phyloP scores from a whole-genome alignment of 768 basidiomycete species.

The Amanita subjunquillea region DNA sequence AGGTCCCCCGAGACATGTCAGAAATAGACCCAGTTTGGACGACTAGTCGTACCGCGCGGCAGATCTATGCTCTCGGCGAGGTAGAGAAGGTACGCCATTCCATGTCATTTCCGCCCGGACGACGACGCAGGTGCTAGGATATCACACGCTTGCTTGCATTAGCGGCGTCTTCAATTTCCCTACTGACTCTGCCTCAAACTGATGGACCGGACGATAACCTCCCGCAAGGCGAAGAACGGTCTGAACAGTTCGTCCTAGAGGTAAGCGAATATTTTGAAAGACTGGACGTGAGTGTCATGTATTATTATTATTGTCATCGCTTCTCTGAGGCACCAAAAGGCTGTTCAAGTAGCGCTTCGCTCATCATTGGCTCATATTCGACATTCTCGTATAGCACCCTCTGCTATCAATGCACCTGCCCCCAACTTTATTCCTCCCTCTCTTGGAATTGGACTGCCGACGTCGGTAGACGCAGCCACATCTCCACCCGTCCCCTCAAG shows the following conservation, averaged over 20 bases:
- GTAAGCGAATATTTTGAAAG: slow-evolving; percentile 82
- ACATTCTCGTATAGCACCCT: slow-evolving; percentile 74
- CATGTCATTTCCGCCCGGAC: not conserved
- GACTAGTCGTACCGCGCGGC: slow-evolving; percentile 69
- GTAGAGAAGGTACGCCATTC: slow-evolving; percentile 58
- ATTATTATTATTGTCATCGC: not conserved
- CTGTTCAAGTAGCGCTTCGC: slow-evolving; percentile 68
- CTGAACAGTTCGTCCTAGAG: slow-evolving; percentile 78
- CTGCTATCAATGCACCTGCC: slow-evolving; percentile 77
- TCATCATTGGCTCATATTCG: slow-evolving; percentile 76
- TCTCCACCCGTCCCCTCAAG: slow-evolving; percentile 2
- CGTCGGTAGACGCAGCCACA: not conserved
- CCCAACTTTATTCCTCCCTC: slow-evolving; percentile 67
- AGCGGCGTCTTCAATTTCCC: slow-evolving; percentile 69
- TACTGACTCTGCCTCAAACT: slow-evolving; percentile 77
- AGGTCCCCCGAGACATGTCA: slow-evolving; percentile 16
- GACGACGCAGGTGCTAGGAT: slow-evolving; percentile 35
- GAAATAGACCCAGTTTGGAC: slow-evolving; percentile 75
- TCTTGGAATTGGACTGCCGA: slow-evolving; percentile 66
- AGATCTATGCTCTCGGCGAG: slow-evolving; percentile 71
- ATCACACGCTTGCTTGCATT: slow-evolving; percentile 66
- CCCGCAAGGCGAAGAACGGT: slow-evolving; percentile 74
- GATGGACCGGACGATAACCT: slow-evolving; percentile 57
- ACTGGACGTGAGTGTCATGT: slow-evolving; percentile 46
- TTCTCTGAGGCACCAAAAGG: slow-evolving; percentile 22